Conservation (phyloP, 257 asterid species). For the Rauvolfia tetraphylla region DNA sequence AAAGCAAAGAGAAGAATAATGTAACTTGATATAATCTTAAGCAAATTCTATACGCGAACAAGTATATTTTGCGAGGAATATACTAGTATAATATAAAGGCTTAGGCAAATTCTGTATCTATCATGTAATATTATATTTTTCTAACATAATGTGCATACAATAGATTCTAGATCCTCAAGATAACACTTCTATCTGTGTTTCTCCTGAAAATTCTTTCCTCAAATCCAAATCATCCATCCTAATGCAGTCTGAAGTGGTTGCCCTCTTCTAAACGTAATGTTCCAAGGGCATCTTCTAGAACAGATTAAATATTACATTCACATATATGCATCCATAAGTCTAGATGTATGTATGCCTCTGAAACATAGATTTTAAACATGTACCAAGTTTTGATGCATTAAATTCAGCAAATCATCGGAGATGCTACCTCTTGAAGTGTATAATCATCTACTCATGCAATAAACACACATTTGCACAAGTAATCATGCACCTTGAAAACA, state of each 20-base stretch:
- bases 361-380: neutral
- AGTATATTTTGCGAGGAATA: neutral
- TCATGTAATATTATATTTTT: neutral
- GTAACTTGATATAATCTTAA: neutral
- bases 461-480: neutral
- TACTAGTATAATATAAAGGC: no score
- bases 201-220: neutral
- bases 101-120: neutral
- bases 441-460: neutral
- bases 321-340: neutral
- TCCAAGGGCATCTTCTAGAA: neutral
- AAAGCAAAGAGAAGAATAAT: neutral
- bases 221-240: neutral
- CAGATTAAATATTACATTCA: neutral
- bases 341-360: neutral
- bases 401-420: neutral
- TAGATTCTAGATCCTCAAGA: no score
- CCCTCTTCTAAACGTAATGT: neutral
- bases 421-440: neutral
- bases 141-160: neutral
- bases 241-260: neutral
- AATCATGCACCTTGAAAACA: neutral
- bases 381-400: neutral
- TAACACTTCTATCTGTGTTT: neutral
- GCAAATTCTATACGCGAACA: neutral